Evolutionary conservation across 2,329 filamentous ascomycete species (phyloP).

Genomic region (Sporothrix brasiliensis): DNA sequence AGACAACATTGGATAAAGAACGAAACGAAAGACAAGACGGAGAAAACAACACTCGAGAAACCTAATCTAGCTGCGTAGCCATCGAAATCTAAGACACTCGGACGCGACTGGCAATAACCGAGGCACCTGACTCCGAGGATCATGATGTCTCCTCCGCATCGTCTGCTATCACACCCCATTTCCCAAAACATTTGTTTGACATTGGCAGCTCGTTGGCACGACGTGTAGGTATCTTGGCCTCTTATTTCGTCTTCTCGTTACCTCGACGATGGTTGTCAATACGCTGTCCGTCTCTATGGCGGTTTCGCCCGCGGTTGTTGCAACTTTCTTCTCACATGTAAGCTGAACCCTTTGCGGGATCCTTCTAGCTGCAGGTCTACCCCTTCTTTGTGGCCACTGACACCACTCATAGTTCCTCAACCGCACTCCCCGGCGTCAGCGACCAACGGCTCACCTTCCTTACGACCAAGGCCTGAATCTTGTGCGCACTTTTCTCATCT

Average conservation of each 20-base stretch:
- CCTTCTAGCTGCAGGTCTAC: background rate
- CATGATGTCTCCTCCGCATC: slow-evolving; percentile 7
- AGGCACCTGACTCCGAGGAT: background rate
- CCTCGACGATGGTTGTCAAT: slow-evolving; percentile 54
- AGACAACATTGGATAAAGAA: background rate
- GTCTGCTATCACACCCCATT: background rate
- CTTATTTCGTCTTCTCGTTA: background rate
- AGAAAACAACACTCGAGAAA: background rate
- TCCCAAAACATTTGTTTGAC: background rate
- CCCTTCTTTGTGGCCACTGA: background rate
- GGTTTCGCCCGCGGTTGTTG: slow-evolving; percentile 83
- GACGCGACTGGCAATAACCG: slow-evolving; percentile 2
- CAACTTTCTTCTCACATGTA: slow-evolving; percentile 86
- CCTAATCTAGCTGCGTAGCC: background rate
- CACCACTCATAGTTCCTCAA: slow-evolving; percentile 70
- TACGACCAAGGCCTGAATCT: slow-evolving; percentile 92
- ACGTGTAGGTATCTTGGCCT: background rate
- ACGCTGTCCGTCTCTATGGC: slow-evolving; percentile 80
- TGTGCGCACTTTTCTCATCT: slow-evolving; percentile 81
- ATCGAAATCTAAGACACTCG: background rate
- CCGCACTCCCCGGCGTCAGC: slow-evolving; percentile 71
- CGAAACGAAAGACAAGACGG: background rate
- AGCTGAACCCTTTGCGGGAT: slow-evolving; percentile 40
- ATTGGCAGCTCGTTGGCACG: background rate
- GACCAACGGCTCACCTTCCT: slow-evolving; percentile 86